These are phyloP conservation scores for Phytopythium montanum DNA, from an alignment of 352 stramenopile genomes.

Conservation along the genomic window DNA sequence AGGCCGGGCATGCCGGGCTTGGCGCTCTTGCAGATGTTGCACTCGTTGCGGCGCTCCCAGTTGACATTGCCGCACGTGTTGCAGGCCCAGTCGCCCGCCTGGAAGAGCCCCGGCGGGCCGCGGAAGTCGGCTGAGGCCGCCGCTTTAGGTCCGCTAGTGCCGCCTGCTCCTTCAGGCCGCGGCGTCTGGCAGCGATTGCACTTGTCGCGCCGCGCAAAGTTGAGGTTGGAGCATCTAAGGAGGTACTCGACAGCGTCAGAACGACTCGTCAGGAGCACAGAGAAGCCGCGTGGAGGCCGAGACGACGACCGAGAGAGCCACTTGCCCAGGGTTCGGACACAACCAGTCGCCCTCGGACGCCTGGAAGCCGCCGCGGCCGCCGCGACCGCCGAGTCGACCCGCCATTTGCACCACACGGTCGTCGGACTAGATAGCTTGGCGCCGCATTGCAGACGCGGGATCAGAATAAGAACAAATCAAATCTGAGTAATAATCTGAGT, in stretches of 20 bases:
- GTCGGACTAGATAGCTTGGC: background rate
- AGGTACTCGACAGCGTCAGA: background rate
- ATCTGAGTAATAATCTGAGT: background rate
- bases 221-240: conserved; percentile 74
- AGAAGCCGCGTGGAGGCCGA: too few species aligned
- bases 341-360: conserved; percentile 70
- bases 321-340: conserved; percentile 76
- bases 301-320: background rate
- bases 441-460: background rate
- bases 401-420: conserved; percentile 21
- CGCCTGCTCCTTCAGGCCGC: conserved; percentile 36
- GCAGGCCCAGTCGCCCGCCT: conserved; percentile 78
- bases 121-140: conserved; percentile 32
- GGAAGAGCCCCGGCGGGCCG: conserved; percentile 72
- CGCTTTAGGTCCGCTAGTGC: conserved; percentile 16
- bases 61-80: conserved; percentile 86
- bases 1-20: conserved; percentile 67
- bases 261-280: background rate
- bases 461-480: background rate
- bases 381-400: conserved; percentile 29
- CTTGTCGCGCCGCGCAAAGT: conserved; percentile 73
- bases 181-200: conserved; percentile 83
- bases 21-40: conserved; percentile 84
- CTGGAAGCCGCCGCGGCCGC: conserved; percentile 41
- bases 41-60: conserved; percentile 81